Evolutionary conservation across 495 filamentous ascomycete species (phyloP).

Genomic region (Tuber calosporum): DNA sequence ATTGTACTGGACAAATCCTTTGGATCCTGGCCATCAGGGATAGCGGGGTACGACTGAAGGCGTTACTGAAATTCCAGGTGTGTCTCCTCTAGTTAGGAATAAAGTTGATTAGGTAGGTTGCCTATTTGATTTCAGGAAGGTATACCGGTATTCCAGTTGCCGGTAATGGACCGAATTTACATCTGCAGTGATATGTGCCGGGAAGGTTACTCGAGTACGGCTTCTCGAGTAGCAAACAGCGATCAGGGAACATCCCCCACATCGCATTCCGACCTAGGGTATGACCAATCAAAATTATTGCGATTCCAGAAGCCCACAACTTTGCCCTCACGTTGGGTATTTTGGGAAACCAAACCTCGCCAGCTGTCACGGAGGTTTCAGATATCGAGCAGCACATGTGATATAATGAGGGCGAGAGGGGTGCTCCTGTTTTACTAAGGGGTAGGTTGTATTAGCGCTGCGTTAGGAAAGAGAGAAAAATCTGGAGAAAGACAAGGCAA

Average conservation of each 20-base stretch:
- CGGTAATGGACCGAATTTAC: background rate
- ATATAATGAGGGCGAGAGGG: background rate
- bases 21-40: too few species aligned
- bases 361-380: background rate
- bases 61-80: too few species aligned
- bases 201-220: too few species aligned
- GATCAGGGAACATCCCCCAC: background rate
- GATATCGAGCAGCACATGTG: background rate
- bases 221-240: background rate
- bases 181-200: background rate
- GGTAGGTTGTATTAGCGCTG: background rate
- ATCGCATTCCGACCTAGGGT: background rate
- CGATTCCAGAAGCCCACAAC: background rate
- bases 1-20: too few species aligned
- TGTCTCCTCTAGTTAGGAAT: too few species aligned
- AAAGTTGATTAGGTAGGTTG: too few species aligned
- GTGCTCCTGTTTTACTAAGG: background rate
- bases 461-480: background rate
- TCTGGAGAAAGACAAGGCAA: background rate
- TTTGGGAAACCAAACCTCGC: background rate
- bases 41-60: too few species aligned
- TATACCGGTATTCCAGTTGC: background rate
- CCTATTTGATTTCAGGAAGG: background rate
- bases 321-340: background rate
- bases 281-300: background rate